Percentiles rank a stretch among this genome's conserved stretches.
Evolutionary conservation across 2,329 filamentous ascomycete genomes (phyloP).

Genomic region (Ceratocystis colombiana): DNA sequence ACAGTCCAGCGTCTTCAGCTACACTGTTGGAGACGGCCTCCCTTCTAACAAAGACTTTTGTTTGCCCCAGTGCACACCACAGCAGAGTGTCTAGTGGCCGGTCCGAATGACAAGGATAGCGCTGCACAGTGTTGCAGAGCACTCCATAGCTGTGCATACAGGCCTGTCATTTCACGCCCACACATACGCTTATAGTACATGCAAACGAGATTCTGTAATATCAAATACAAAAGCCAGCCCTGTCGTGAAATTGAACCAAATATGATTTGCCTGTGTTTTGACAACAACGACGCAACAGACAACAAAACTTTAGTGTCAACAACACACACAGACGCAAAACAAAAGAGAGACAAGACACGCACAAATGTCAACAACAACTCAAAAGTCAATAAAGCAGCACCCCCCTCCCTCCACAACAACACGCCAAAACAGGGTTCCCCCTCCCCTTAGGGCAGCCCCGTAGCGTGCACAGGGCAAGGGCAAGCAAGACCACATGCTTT

Average conservation of each 20-base stretch:
- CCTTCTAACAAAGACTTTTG: no score
- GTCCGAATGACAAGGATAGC: slow-evolving; percentile 16
- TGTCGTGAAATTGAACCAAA: neutral
- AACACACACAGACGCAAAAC: neutral
- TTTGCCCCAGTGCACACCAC: slow-evolving; percentile 18
- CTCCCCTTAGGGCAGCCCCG: neutral
- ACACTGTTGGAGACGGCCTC: neutral
- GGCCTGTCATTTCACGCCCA: slow-evolving; percentile 14
- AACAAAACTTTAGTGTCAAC: neutral
- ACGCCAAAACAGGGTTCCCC: neutral
- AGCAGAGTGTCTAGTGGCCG: slow-evolving; percentile 19
- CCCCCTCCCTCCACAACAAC: no score
- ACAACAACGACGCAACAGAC: neutral
- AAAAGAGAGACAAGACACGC: neutral
- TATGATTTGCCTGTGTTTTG: neutral
- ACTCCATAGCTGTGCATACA: neutral
- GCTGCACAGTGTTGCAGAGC: slow-evolving; percentile 1
- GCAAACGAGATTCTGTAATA: slow-evolving; percentile 17
- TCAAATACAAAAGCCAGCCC: neutral
- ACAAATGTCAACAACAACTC: neutral
- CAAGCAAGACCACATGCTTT: slow-evolving; percentile 1
- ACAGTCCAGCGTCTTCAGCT: neutral
- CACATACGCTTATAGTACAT: slow-evolving; percentile 11
- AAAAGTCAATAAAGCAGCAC: neutral
- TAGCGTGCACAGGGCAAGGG: slow-evolving; percentile 2